phyloP scores from a whole-genome alignment of 345 rosid genomes.

The Mallotus nudiflorus region DNA sequence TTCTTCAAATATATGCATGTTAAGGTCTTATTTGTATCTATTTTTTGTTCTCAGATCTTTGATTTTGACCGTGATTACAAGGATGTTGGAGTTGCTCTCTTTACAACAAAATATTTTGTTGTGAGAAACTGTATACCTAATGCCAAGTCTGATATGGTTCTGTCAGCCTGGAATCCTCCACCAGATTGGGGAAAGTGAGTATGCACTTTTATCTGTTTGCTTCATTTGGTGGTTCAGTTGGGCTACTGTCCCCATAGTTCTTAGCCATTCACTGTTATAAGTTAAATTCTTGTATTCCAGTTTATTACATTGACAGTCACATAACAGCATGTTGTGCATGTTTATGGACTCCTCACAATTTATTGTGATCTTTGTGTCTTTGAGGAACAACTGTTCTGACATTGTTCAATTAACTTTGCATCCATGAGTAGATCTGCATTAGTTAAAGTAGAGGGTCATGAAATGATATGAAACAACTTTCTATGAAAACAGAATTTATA shows the following conservation, averaged over 20 bases:
- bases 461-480: too few relatives aligned
- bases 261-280: not conserved
- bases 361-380: not conserved
- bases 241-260: not conserved
- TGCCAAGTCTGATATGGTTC: conserved; percentile 87
- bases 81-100: conserved; percentile 90
- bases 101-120: conserved; percentile 81
- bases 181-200: conserved; percentile 94
- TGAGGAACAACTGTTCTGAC: too few relatives aligned
- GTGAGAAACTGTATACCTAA: conserved; percentile 78
- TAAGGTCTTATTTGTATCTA: not conserved
- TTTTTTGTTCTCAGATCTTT: conserved; percentile 57
- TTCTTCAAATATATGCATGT: conserved; percentile 6
- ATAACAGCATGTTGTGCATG: too few relatives aligned
- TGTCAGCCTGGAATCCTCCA: conserved; percentile 98
- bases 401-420: too few relatives aligned
- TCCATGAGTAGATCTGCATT: too few relatives aligned
- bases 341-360: not conserved
- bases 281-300: not conserved
- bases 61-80: conserved; percentile 98
- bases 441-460: not conserved
- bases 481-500: too few relatives aligned
- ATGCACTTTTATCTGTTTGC: conserved; percentile 25
- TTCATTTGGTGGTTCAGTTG: conserved; percentile 6
- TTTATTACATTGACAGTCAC: too few relatives aligned